phyloP scores from a whole-genome alignment of 208 protist genomes.

The Wallacemonas rigidus region DNA sequence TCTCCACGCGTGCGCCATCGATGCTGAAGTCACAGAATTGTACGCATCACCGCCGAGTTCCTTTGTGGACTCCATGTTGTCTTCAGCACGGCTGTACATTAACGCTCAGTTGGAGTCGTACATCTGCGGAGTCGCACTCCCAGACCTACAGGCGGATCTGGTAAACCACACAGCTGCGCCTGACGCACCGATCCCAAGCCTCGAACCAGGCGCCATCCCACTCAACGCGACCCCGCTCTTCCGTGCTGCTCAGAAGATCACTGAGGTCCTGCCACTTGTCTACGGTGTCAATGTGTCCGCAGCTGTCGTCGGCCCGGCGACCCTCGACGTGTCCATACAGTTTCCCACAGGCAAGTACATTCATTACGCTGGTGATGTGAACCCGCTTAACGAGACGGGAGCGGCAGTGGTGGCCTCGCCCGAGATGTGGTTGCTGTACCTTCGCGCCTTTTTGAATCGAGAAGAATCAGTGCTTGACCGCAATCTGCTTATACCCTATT shows the following conservation, averaged over 20 bases:
- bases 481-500: constrained; percentile 6
- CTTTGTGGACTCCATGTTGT: constrained; percentile 25
- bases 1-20: constrained; percentile 22
- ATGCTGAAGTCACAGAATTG: constrained; percentile 18
- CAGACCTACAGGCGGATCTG: constrained; percentile 17
- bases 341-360: constrained; percentile 22
- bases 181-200: constrained; percentile 15
- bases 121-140: constrained; percentile 29
- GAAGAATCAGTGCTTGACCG: constrained; percentile 7
- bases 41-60: constrained; percentile 22
- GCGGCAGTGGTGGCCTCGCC: not conserved
- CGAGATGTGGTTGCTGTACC: constrained; percentile 14
- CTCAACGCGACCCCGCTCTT: constrained; percentile 24
- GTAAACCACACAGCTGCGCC: constrained; percentile 26
- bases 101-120: constrained; percentile 11
- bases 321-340: constrained; percentile 18
- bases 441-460: constrained; percentile 7
- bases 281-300: constrained; percentile 17
- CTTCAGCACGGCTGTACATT: constrained; percentile 14
- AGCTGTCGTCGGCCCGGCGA: constrained; percentile 10
- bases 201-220: constrained; percentile 15
- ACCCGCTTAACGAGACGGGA: not conserved
- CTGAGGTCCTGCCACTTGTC: constrained; percentile 23
- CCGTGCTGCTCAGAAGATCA: constrained; percentile 18
- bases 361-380: constrained; percentile 16